Conservation (phyloP, 495 filamentous ascomycete species). For the Penicillium pancosmium region DNA sequence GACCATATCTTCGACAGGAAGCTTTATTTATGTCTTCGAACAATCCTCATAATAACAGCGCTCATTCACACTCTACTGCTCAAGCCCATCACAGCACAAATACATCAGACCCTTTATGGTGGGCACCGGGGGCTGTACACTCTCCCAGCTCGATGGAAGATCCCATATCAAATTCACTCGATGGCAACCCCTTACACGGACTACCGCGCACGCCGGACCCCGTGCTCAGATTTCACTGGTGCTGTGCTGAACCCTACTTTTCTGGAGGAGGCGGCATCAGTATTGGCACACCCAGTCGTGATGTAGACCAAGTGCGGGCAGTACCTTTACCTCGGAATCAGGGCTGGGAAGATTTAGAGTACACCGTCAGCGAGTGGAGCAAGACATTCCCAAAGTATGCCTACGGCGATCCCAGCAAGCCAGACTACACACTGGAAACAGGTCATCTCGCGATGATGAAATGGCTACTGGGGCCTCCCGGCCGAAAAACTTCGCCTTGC, state of each 20-base stretch:
- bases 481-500: slow-evolving; percentile 51
- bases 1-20: slow-evolving; percentile 48
- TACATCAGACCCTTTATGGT: slow-evolving; percentile 50
- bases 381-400: slow-evolving; percentile 48
- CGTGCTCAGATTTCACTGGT: slow-evolving; percentile 59
- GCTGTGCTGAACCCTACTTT: slow-evolving; percentile 64
- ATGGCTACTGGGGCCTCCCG: slow-evolving; percentile 49
- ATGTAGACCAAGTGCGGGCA: slow-evolving; percentile 58
- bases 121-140: slow-evolving; percentile 55
- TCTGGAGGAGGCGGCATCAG: slow-evolving; percentile 65
- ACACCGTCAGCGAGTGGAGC: slow-evolving; percentile 47
- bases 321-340: slow-evolving; percentile 57
- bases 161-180: slow-evolving; percentile 29
- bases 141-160: slow-evolving; percentile 64
- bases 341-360: slow-evolving; percentile 60
- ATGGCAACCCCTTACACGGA: slow-evolving; percentile 32
- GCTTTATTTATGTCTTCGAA: slow-evolving; percentile 17
- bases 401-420: slow-evolving; percentile 45
- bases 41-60: slow-evolving; percentile 1
- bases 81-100: background rate
- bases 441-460: slow-evolving; percentile 56
- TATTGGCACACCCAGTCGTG: slow-evolving; percentile 54
- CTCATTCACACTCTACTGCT: background rate
- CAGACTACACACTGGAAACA: slow-evolving; percentile 45
- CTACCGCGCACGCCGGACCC: slow-evolving; percentile 38